Evolutionary conservation across 257 asterid genomes (phyloP), one percentile per base, ranked within the genome.

Genomic region (Voacanga thouarsii): DNA sequence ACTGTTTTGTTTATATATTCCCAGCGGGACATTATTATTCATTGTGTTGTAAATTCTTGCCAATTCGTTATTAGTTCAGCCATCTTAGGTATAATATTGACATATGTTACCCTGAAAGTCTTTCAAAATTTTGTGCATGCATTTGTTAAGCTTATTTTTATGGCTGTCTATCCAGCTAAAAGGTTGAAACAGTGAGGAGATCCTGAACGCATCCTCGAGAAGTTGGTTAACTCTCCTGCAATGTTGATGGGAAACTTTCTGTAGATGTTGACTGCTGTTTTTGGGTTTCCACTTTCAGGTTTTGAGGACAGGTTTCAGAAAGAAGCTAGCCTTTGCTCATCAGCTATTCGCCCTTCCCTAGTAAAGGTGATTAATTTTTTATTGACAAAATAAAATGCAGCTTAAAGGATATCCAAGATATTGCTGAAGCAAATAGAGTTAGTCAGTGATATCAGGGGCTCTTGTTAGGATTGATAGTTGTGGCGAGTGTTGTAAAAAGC

Each of bases 301-400:
- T 95, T 95, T 78, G 99, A 95, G 80, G 99, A 93, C 19, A 94
- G 99, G 86, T 95, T 95, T 80, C 97, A 90, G 90, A 91, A 83
- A 86, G 99, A 95, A 89, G 94, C 99, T 57, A 83, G 77, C 74
- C 86, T 95, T 61, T 89, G 93, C 89, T 87, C 99, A 80, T 95
- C 99, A 33, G 97, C 99, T 66, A 89, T 93, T 82, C 91, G 94
- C 66, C 99, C 99, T 77, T 84, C 92, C 55, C 81, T 95, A 59
- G 99, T 95, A 76, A 95, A 95, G 98, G 98, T 94, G 75, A 16
- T 56, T 28, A 12, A 33, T 33, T 33, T 33, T 33, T 33, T 1
- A 33, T 33, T 33, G 37, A 33, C 37, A 33, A 33, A 33, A 33
- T 33, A 33, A 33, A 33, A 33, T 33, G 2, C 37, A 33, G 37